Base-by-base conservation (phyloP, 495 filamentous ascomycete genomes). In the Lophiostoma macrostomum region DNA sequence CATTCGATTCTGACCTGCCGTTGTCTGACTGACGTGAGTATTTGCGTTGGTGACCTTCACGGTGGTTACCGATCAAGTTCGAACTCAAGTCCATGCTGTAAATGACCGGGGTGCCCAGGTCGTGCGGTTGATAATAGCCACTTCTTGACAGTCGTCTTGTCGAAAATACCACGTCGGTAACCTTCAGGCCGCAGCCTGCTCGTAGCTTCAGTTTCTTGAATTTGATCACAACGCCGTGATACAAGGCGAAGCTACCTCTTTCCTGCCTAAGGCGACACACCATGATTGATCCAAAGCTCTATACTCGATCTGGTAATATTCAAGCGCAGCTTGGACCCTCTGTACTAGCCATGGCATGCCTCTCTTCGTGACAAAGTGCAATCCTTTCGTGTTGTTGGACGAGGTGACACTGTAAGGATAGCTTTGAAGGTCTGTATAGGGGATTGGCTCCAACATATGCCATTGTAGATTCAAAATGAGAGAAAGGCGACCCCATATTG, bases 131-230 rank as follows among this genome's bases (percentile, higher is more conserved):
- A n/a, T n/a, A n/a, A 39, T 42, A 20, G 5, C n/a, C 12, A 11
- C 31, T 3, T 8, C 20, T 24, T 31, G 29, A 5, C 29, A 27
- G 16, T n/a, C 40, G 35, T 36, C 56, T 40, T 11, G 56, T 59
- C 25, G 39, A 29, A 24, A 25, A 41, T 30, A 40, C 22, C 1
- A 35, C 43, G 18, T 38, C 36, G 8, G 56, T 47, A n/a, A 55
- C 44, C 20, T 55, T 60, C n/a, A 60, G 13, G 1, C 56, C 56
- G 16, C 25, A 60, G 10, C 39, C 37, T 19, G 23, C 45, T 28
- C 44, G 29, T n/a, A 55, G 50, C 12, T 36, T 50, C 7, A 60
- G 23, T 38, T 60, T 60, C 29, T 30, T 49, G 37, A 55, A 47
- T 38, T 50, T 46, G 22, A 60, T 54, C 5, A 20, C 35, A 19